phyloP scores from a whole-genome alignment of 2,329 filamentous ascomycete species.

The Aspergillus brasiliensis region DNA sequence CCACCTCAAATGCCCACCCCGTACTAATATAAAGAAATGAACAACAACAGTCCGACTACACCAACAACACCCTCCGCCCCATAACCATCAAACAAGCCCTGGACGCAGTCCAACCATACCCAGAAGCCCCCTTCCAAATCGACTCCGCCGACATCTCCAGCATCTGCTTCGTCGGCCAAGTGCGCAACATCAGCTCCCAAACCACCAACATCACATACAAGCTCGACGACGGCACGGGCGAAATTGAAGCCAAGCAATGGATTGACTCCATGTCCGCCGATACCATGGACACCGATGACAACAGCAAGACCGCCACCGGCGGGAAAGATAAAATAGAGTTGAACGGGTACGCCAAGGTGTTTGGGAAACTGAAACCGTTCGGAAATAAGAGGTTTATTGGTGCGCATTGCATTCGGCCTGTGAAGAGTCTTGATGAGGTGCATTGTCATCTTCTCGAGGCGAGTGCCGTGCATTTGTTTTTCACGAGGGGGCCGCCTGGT shows the following conservation, averaged over 20 bases:
- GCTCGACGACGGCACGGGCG: conserved; percentile 91
- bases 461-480: conserved; percentile 82
- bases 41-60: conserved; percentile 55
- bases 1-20: background rate
- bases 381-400: conserved; percentile 80
- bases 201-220: conserved; percentile 90
- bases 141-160: conserved; percentile 74
- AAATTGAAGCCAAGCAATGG: conserved; percentile 70
- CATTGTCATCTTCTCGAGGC: conserved; percentile 90
- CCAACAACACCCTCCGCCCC: conserved; percentile 80
- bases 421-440: conserved; percentile 88
- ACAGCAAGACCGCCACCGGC: conserved; percentile 41
- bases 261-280: conserved; percentile 49
- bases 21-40: conserved; percentile 6
- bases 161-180: conserved; percentile 85
- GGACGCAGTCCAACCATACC: conserved; percentile 75
- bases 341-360: conserved; percentile 82
- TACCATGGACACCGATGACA: conserved; percentile 48
- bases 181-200: conserved; percentile 83
- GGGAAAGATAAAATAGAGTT: conserved; percentile 62
- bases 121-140: conserved; percentile 77
- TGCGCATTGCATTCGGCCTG: conserved; percentile 76
- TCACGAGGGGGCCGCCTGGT: conserved; percentile 67
- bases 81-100: conserved; percentile 95
- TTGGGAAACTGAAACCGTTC: conserved; percentile 80